phyloP scores from a whole-genome alignment of 2,329 filamentous ascomycete genomes.

The Curvularia verruculosa region DNA sequence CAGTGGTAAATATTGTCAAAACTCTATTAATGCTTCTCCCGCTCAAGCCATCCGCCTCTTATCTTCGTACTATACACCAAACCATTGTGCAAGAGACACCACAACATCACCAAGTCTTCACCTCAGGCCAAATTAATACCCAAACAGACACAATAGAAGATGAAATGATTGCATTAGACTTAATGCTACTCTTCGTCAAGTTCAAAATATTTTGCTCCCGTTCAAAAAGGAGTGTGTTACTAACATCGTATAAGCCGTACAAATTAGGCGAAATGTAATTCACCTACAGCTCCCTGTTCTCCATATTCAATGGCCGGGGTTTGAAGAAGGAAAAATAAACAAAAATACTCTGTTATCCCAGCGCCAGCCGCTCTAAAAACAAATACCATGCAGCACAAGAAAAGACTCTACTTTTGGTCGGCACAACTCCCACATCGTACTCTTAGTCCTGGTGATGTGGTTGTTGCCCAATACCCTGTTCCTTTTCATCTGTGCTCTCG shows the following conservation, averaged over 20 bases:
- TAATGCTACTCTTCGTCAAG: not conserved
- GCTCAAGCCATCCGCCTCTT: not conserved
- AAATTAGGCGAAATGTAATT: not conserved
- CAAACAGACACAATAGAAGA: not conserved
- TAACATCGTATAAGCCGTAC: not conserved
- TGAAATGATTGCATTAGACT: not conserved
- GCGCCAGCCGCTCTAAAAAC: constrained; percentile 1
- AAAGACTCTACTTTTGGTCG: not conserved
- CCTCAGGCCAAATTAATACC: not conserved
- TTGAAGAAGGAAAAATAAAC: not conserved
- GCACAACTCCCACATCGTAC: not conserved
- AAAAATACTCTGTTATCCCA: not conserved
- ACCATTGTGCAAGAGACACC: no score
- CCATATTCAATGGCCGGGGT: not conserved
- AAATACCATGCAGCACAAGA: not conserved
- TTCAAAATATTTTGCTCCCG: not conserved
- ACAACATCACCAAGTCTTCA: not conserved
- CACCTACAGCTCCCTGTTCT: not conserved
- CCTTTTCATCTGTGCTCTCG: constrained; percentile 25
- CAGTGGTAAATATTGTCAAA: not conserved
- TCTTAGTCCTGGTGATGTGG: constrained; percentile 1
- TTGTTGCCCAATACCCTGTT: constrained; percentile 22
- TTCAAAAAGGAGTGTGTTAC: not conserved
- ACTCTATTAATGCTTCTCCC: not conserved
- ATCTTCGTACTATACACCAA: not conserved